phyloP scores from a whole-genome alignment of 768 basidiomycete genomes.

The Coprinellus aureogranulatus region DNA sequence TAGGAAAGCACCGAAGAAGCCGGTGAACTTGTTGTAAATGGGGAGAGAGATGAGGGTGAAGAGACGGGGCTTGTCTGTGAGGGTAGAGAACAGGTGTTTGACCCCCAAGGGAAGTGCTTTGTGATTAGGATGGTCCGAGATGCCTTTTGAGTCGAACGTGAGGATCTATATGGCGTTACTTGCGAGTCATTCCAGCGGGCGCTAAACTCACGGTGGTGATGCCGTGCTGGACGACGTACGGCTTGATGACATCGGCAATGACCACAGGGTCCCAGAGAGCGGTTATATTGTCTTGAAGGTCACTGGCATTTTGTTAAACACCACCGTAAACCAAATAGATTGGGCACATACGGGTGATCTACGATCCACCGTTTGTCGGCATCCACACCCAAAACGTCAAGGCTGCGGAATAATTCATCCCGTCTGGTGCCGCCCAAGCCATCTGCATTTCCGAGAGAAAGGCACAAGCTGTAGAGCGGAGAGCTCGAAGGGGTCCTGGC shows the following conservation, averaged over 20 bases:
- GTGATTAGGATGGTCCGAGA: slow-evolving; percentile 90
- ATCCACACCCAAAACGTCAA: slow-evolving; percentile 66
- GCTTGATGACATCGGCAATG: slow-evolving; percentile 56
- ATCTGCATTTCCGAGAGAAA: slow-evolving; percentile 79
- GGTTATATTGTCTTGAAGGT: slow-evolving; percentile 75
- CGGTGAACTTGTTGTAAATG: slow-evolving; percentile 57
- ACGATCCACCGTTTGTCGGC: slow-evolving; percentile 54
- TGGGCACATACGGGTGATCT: slow-evolving; percentile 64
- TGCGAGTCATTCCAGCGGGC: neutral
- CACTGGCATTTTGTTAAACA: slow-evolving; percentile 27
- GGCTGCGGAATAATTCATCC: slow-evolving; percentile 59
- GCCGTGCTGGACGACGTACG: slow-evolving; percentile 55
- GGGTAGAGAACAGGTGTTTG: slow-evolving; percentile 37
- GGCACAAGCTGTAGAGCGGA: slow-evolving; percentile 58
- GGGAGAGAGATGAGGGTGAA: slow-evolving; percentile 64
- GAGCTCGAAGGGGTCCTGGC: neutral
- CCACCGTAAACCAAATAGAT: neutral
- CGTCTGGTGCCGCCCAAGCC: slow-evolving; percentile 64
- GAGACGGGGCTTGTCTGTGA: slow-evolving; percentile 32
- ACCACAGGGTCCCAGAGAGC: slow-evolving; percentile 57
- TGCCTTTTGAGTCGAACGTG: slow-evolving; percentile 75
- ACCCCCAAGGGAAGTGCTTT: slow-evolving; percentile 62
- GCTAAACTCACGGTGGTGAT: slow-evolving; percentile 58
- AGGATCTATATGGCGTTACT: slow-evolving; percentile 58
- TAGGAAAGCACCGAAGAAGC: slow-evolving; percentile 48